Evolutionary conservation across 2,329 filamentous ascomycete species (phyloP), one percentile per base, ranked within the genome.

Genomic region (Emericellopsis atlantica): DNA sequence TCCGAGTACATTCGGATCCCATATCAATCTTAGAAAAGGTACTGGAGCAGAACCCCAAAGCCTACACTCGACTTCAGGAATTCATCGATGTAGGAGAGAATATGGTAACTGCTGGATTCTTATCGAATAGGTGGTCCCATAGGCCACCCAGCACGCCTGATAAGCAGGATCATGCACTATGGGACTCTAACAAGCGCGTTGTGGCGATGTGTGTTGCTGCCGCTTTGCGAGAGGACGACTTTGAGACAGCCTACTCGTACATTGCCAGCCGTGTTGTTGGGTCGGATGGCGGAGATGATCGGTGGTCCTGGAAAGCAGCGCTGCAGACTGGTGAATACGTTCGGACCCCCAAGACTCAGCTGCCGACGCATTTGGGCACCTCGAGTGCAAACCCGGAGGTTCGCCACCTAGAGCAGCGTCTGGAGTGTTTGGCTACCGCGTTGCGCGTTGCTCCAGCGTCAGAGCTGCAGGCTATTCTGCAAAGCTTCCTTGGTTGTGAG

Each of bases 201-300:
- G 80, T 79, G 6, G 81, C 82, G 44, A 86, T 90, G 81, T 87
- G 84, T 47, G 78, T 90, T 33, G 79, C 87, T 54, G 79, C 82
- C 12, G 83, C 85, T 11, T 67, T 92, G 1, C 68, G 70, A 9
- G 84, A 89, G 53, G 79, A 88, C 46, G 86, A 79, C 54, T 92
- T 92, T 45, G 86, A 93, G 54, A 92, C 85, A 0, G 85, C 85
- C 10, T 92, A 90, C 56, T 89, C 84, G 0, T 90, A 85, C 53
- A 80, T 89, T 2, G 74, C 86, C 37, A 87, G 79, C 52, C 75
- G 81, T 18, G 66, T 92, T 0, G 67, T 69, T 7, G 44, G 52
- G 9, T 45, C 51, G 7, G 41, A 44, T 5, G 39, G 51, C 21
- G 41, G 43, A 15, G 51, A 60, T 12, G 81, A 87, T 48, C 72